Base-by-base conservation (phyloP, 1,284 basidiomycete species). In the Puccinia polysora region DNA sequence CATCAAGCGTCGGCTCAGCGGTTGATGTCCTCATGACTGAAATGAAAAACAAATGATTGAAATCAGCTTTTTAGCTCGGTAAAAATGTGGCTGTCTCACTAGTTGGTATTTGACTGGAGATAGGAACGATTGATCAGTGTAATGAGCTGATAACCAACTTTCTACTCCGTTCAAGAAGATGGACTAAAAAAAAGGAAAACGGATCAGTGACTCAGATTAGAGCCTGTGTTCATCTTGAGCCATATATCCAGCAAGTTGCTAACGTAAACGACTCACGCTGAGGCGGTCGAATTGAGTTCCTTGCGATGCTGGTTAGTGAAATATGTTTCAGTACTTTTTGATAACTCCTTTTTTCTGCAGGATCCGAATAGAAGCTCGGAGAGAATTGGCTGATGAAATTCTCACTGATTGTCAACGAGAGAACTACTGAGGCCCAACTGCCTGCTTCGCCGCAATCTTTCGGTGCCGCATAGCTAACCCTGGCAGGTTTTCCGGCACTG, bases 251-350 rank as follows among this genome's bases (percentile, higher is more conserved):
- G 25, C 14, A 30, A 60, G 36, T 20, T 50, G 32, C 20, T 8
- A 40, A 20, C 43, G 30, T 55, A 20, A 34, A 28, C 32, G 15
- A 38, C 59, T 53, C 25, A 71, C 68, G 40, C 68, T 65, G 10
- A 72, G 53, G 18, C 70, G 70, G 40, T 72, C 70, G 34, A 64
- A 72, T 36, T 72, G 70, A 25, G n/a, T 72, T 10, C 62, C 60
- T 20, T 52, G 23, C 28, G 70, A 72, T 45, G 70, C 70, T 72
- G 36, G 28, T 36, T 25, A 36, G 45, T 20, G 23, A 55, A 25
- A 64, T 47, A 28, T 56, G 38, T 18, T 45, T 4, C n/a, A 18
- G 28, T 32, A 18, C 18, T 45, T 62, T 47, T 15, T 45, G 43
- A 43, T 10, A 25, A 14, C 32, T 43, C 32, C 34, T n/a, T 59